Conservation (phyloP, 306 rosid genomes). For the Castanopsis chinensis region DNA sequence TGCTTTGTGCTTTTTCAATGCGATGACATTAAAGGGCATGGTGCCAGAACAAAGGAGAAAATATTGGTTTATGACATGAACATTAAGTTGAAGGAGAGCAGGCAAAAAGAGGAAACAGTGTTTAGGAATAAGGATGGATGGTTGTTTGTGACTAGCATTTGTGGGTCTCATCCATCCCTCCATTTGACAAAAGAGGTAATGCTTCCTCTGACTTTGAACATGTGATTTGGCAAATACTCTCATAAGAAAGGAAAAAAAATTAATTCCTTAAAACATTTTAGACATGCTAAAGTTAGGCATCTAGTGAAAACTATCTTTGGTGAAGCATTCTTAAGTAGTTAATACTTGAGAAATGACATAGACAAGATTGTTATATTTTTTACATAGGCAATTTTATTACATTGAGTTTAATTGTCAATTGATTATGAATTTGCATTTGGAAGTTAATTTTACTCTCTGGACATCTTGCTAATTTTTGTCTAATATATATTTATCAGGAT, state of each 20-base stretch:
- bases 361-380: neutral
- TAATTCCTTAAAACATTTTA: neutral
- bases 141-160: too few species aligned
- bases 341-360: neutral
- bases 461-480: neutral
- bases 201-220: constrained; percentile 4
- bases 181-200: neutral
- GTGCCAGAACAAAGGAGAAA: constrained; percentile 54
- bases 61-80: constrained; percentile 40
- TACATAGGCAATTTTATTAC: neutral
- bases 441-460: neutral
- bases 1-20: constrained; percentile 49
- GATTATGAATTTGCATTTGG: neutral
- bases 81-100: constrained; percentile 24
- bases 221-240: neutral
- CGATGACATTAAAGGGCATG: constrained; percentile 71
- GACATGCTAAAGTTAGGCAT: neutral
- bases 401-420: neutral
- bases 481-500: neutral
- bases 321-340: neutral
- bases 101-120: constrained; percentile 5
- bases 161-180: too few species aligned
- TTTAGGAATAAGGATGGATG: too few species aligned
- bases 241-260: neutral
- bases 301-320: neutral